Evolutionary conservation across 495 filamentous ascomycete species (phyloP).

Genomic region (Neurospora tetraspora): DNA sequence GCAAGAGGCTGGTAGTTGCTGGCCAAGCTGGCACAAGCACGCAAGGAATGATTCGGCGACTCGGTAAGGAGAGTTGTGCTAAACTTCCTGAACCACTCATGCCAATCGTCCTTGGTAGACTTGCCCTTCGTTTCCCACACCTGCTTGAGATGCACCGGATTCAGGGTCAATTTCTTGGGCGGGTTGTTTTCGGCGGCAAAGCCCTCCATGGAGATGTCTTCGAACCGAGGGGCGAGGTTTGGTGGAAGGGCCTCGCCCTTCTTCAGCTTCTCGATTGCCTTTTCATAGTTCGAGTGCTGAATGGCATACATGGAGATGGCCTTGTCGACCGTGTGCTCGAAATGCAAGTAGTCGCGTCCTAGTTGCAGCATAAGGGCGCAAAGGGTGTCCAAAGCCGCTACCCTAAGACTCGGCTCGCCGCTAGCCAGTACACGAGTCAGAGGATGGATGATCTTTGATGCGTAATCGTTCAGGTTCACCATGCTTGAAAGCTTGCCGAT

Average conservation of each 20-base stretch:
- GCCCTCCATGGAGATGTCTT: constrained; percentile 65
- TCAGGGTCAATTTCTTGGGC: constrained; percentile 89
- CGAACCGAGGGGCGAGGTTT: constrained; percentile 80
- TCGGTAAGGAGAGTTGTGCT: constrained; percentile 93
- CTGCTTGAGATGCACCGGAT: constrained; percentile 92
- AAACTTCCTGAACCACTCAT: constrained; percentile 95
- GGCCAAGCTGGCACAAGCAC: constrained; percentile 85
- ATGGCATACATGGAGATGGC: constrained; percentile 58
- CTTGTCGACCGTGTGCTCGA: constrained; percentile 84
- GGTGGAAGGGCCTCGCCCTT: constrained; percentile 90
- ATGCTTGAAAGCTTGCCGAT: constrained; percentile 88
- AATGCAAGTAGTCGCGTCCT: constrained; percentile 88
- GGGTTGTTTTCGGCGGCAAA: constrained; percentile 65
- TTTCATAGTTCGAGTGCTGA: constrained; percentile 77
- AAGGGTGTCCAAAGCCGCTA: constrained; percentile 87
- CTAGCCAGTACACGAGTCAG: constrained; percentile 67
- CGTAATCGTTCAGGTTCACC: constrained; percentile 96
- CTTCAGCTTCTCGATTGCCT: constrained; percentile 81
- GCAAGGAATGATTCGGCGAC: constrained; percentile 85
- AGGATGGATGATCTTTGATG: constrained; percentile 88
- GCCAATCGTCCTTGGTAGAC: constrained; percentile 96
- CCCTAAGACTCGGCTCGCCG: constrained; percentile 59
- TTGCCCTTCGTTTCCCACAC: constrained; percentile 95
- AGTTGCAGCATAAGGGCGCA: constrained; percentile 94
- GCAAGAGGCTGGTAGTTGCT: constrained; percentile 85